Conservation (phyloP, 495 filamentous ascomycete genomes). For the Aspergillus sparsus region DNA sequence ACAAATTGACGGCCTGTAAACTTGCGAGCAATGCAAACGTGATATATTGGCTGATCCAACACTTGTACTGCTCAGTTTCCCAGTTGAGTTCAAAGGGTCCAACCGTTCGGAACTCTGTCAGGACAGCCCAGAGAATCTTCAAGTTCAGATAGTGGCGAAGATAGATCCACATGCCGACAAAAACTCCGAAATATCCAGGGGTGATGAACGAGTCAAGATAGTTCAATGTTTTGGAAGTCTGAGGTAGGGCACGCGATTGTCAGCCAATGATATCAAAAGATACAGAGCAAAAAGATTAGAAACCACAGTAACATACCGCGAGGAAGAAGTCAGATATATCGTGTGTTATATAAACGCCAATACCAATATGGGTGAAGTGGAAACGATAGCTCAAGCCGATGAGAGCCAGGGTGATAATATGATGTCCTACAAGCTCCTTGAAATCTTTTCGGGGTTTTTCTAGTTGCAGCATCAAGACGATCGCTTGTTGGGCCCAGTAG, state of each 20-base stretch:
- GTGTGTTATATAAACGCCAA: slow-evolving; percentile 95
- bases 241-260: not conserved
- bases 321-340: slow-evolving; percentile 97
- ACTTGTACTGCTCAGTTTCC: slow-evolving; percentile 83
- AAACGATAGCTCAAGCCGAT: slow-evolving; percentile 92
- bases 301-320: slow-evolving; percentile 63
- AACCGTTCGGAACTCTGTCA: slow-evolving; percentile 86
- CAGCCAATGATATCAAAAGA: not conserved
- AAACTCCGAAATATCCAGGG: slow-evolving; percentile 79
- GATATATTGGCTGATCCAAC: slow-evolving; percentile 71
- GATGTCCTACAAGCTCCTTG: slow-evolving; percentile 90
- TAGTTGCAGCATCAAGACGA: slow-evolving; percentile 83
- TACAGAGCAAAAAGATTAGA: not conserved
- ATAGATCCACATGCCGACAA: slow-evolving; percentile 87
- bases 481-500: slow-evolving; percentile 95
- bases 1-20: slow-evolving; percentile 79
- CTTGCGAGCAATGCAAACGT: slow-evolving; percentile 68
- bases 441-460: slow-evolving; percentile 97
- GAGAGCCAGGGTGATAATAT: slow-evolving; percentile 87
- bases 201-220: slow-evolving; percentile 81
- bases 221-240: slow-evolving; percentile 94
- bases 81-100: slow-evolving; percentile 87
- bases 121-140: slow-evolving; percentile 77
- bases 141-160: slow-evolving; percentile 90
- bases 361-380: slow-evolving; percentile 97